These are phyloP conservation scores for Candida yuanshanica DNA, from an alignment of 805 yeast genomes.

Conservation along the genomic window DNA sequence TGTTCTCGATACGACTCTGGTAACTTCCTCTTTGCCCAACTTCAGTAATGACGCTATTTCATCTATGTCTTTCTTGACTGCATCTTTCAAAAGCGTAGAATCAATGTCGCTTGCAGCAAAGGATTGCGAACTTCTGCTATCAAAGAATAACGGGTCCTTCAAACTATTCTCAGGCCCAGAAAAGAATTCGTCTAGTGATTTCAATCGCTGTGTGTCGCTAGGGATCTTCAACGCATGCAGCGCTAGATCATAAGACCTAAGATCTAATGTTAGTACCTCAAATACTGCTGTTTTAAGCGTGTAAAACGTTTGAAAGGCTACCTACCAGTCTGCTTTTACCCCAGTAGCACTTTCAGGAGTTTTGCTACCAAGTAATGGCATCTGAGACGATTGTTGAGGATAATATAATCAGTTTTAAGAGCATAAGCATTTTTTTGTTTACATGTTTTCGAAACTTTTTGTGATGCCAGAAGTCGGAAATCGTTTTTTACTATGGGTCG, in stretches of 20 bases:
- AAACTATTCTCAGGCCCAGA: constrained; percentile 10
- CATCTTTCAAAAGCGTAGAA: constrained; percentile 8
- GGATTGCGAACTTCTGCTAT: not conserved
- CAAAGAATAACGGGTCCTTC: constrained; percentile 9
- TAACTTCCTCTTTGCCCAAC: constrained; percentile 38
- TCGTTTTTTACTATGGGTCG: not conserved
- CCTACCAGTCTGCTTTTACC: not conserved
- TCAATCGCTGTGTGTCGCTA: constrained; percentile 11
- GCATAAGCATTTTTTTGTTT: constrained; percentile 5
- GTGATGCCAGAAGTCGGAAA: not conserved
- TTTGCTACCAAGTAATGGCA: not conserved
- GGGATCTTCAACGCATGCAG: constrained; percentile 13
- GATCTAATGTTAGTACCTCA: constrained; percentile 7
- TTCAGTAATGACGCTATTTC: constrained; percentile 34
- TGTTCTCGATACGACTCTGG: constrained; percentile 42
- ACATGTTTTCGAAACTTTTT: constrained; percentile 8
- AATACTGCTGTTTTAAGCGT: too few species aligned
- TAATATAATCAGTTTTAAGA: not conserved
- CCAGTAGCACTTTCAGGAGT: not conserved
- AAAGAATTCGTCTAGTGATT: constrained; percentile 15
- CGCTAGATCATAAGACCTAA: constrained; percentile 23
- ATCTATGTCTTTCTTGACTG: constrained; percentile 33
- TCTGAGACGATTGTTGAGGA: not conserved
- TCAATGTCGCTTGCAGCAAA: not conserved
- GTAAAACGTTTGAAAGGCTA: too few species aligned